These are phyloP conservation scores for Lasiosphaeria ovina DNA, from an alignment of 495 filamentous ascomycete genomes.

Conservation along the genomic window DNA sequence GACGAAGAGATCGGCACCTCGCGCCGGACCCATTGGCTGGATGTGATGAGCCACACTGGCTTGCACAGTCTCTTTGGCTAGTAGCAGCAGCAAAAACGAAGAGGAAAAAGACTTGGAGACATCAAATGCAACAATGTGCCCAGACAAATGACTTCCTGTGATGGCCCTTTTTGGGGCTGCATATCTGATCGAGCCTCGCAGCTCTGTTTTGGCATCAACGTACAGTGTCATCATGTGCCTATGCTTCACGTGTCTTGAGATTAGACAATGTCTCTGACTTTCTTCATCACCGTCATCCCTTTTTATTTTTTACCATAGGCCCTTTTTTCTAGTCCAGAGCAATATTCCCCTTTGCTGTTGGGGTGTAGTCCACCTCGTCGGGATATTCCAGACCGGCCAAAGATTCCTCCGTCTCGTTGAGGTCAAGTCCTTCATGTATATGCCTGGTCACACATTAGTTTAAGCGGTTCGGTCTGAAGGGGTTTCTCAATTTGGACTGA, in stretches of 20 bases:
- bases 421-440: constrained; percentile 28
- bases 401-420: constrained; percentile 29
- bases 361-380: constrained; percentile 24
- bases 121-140: not conserved
- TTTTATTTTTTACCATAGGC: no score
- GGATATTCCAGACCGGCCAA: constrained; percentile 23
- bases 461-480: not conserved
- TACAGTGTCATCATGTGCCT: no score
- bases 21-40: constrained; percentile 34
- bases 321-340: constrained; percentile 13
- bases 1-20: constrained; percentile 30
- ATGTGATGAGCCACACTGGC: constrained; percentile 34
- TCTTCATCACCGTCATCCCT: not conserved
- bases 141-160: not conserved
- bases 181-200: constrained; percentile 1
- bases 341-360: constrained; percentile 24
- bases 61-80: constrained; percentile 35
- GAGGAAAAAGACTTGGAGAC: not conserved
- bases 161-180: not conserved
- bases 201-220: not conserved
- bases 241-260: no score
- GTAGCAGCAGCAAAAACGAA: not conserved
- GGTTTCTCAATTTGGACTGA: constrained; percentile 9
- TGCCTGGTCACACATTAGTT: constrained; percentile 21
- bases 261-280: not conserved